Conservation (phyloP, 306 rosid genomes). For the Carpinus fangiana region DNA sequence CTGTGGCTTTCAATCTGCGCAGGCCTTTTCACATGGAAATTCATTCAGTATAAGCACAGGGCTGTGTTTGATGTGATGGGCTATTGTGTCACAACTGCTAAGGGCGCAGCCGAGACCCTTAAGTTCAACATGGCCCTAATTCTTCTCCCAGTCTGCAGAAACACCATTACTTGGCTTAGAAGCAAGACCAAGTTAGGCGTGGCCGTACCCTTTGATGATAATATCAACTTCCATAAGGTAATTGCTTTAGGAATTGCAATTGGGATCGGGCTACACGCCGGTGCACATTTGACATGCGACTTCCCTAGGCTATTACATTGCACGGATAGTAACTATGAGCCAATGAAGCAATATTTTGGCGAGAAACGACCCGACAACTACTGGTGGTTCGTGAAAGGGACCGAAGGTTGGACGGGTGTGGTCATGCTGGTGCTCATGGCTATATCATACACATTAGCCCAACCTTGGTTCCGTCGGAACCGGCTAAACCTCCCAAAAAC, state of each 20-base stretch:
- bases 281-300: conserved; percentile 76
- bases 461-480: conserved; percentile 80
- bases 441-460: conserved; percentile 75
- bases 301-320: conserved; percentile 73
- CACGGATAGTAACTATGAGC: conserved; percentile 50
- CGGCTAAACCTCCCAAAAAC: conserved; percentile 61
- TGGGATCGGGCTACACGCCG: conserved; percentile 70
- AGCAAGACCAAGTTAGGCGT: conserved; percentile 69
- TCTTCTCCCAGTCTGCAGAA: conserved; percentile 79
- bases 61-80: conserved; percentile 75
- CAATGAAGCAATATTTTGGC: conserved; percentile 67
- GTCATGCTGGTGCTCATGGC: conserved; percentile 78
- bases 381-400: conserved; percentile 96
- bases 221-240: conserved; percentile 87
- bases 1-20: conserved; percentile 68
- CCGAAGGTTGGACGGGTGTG: conserved; percentile 87
- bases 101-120: conserved; percentile 88
- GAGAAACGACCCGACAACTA: conserved; percentile 54
- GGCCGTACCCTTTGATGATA: conserved; percentile 77
- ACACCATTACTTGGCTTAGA: conserved; percentile 86
- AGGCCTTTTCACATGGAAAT: conserved; percentile 79
- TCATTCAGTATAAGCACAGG: conserved; percentile 67
- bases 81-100: conserved; percentile 73
- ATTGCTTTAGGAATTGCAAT: conserved; percentile 71
- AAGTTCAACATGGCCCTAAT: conserved; percentile 91